These are phyloP conservation scores for Periglandula ipomoeae DNA, from an alignment of 2,329 filamentous ascomycete species.

Conservation along the genomic window DNA sequence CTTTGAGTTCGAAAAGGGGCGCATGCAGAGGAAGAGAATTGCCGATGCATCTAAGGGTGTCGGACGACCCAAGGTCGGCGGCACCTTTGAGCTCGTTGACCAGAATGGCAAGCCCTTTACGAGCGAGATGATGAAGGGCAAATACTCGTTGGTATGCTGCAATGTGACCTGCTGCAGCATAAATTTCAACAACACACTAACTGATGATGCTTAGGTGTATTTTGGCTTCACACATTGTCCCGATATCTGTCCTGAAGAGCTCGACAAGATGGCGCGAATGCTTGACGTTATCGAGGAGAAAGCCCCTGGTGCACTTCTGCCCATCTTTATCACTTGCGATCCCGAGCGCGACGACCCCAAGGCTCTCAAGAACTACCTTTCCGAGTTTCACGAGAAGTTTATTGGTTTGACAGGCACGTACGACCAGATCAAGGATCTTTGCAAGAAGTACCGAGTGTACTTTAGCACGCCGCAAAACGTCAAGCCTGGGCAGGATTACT, in stretches of 20 bases:
- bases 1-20: constrained; percentile 86
- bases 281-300: constrained; percentile 60
- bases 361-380: constrained; percentile 75
- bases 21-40: constrained; percentile 80
- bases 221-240: constrained; percentile 98
- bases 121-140: constrained; percentile 74
- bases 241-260: constrained; percentile 96
- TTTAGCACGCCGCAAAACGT: constrained; percentile 88
- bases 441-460: constrained; percentile 94
- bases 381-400: constrained; percentile 82
- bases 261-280: constrained; percentile 98
- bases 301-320: constrained; percentile 48
- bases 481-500: constrained; percentile 87
- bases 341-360: constrained; percentile 81
- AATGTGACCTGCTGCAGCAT: no score
- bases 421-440: constrained; percentile 86
- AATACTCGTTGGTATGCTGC: constrained; percentile 62
- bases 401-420: constrained; percentile 88
- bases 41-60: constrained; percentile 90
- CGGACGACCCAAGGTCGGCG: constrained; percentile 86
- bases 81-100: constrained; percentile 73
- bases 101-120: constrained; percentile 72
- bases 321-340: constrained; percentile 93
- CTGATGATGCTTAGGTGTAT: constrained; percentile 76
- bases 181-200: no score